A percentile compares a stretch with the other conserved stretches of the same genome.
Conservation (phyloP, 2,329 filamentous ascomycete species). For the Huntiella abstrusa region DNA sequence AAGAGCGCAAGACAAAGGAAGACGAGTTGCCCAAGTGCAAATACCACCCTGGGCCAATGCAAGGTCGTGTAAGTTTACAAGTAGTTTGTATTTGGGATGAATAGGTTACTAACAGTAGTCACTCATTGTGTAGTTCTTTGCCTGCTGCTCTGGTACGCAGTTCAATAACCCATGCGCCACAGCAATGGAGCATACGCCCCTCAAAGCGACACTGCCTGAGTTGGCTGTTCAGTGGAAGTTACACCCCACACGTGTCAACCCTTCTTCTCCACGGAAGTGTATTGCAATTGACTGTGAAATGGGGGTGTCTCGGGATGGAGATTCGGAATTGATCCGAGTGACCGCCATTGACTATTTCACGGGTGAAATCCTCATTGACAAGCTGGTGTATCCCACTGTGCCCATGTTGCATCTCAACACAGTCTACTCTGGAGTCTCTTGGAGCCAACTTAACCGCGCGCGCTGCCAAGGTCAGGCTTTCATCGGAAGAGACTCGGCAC, state of each 20-base stretch:
- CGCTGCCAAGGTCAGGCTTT: constrained; percentile 19
- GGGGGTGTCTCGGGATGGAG: constrained; percentile 25
- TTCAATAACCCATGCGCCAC: constrained; percentile 15
- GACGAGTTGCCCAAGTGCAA: constrained; percentile 6
- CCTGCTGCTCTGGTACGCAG: constrained; percentile 16
- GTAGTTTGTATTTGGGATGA: too few species aligned
- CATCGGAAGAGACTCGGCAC: constrained; percentile 23
- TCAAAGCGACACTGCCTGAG: constrained; percentile 12
- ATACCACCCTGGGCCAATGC: constrained; percentile 16
- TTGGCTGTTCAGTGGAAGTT: constrained; percentile 16
- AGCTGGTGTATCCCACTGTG: constrained; percentile 28
- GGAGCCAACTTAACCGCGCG: constrained; percentile 20
- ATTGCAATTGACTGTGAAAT: constrained; percentile 38
- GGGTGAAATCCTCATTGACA: constrained; percentile 28
- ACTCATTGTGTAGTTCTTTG: constrained; percentile 15
- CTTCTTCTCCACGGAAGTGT: constrained; percentile 11
- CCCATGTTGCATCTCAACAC: constrained; percentile 31
- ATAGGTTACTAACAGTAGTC: constrained; percentile 4
- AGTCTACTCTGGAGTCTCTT: constrained; percentile 28
- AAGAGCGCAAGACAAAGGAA: neutral
- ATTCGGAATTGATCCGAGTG: constrained; percentile 33
- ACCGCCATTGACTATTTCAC: constrained; percentile 33
- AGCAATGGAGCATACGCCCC: constrained; percentile 14
- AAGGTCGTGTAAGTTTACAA: constrained; percentile 14
- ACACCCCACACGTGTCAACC: constrained; percentile 13